These are phyloP conservation scores for Colletotrichum tamarilloi DNA, from an alignment of 2,329 filamentous ascomycete species.

Conservation along the genomic window DNA sequence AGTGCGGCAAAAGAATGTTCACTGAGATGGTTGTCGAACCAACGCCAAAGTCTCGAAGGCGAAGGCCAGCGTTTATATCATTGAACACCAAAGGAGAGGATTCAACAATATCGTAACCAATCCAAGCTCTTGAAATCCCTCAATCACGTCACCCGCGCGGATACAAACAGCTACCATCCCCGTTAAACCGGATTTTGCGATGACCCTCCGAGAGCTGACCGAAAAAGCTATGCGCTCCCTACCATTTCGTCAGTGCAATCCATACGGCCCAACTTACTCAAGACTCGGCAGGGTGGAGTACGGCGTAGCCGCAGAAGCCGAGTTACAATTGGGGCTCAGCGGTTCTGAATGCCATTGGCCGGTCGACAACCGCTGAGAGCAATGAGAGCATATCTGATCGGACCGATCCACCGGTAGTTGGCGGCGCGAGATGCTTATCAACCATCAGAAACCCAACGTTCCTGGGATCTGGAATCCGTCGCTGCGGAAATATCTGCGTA, in stretches of 20 bases:
- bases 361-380: not conserved
- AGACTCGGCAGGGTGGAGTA: not conserved
- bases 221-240: not conserved
- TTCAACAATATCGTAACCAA: not conserved
- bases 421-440: not conserved
- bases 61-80: not conserved
- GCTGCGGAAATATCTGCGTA: not conserved
- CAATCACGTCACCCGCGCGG: not conserved
- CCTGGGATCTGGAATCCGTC: not conserved
- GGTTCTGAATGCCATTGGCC: not conserved
- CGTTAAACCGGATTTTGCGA: not conserved
- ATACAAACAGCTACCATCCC: not conserved
- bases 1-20: no score
- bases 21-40: not conserved
- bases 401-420: conserved; percentile 8
- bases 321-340: not conserved
- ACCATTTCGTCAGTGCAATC: not conserved
- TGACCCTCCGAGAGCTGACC: not conserved
- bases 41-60: not conserved
- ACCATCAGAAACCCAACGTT: not conserved
- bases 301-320: conserved; percentile 1
- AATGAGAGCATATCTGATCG: not conserved
- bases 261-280: not conserved
- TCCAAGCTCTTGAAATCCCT: not conserved
- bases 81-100: not conserved